Conservation (phyloP, 345 rosid genomes). For the Eucalyptus tenuipes region DNA sequence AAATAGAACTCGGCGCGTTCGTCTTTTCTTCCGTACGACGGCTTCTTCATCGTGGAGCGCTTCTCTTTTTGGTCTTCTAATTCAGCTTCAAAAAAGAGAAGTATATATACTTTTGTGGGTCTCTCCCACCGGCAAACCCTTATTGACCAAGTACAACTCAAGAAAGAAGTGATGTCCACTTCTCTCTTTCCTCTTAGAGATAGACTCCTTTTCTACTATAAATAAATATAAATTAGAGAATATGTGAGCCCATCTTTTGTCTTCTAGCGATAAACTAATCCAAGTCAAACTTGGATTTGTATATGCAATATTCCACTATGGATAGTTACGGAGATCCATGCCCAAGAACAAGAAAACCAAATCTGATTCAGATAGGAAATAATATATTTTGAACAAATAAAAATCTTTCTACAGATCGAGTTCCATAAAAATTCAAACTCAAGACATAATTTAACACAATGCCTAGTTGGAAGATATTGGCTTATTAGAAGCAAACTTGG, state of each 20-base stretch:
- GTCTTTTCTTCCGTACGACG: neutral
- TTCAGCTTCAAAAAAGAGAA: too few relatives aligned
- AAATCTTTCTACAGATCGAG: too few relatives aligned
- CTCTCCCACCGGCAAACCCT: neutral
- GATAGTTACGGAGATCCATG: neutral
- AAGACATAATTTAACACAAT: too few relatives aligned
- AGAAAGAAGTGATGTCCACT: neutral
- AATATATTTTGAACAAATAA: too few relatives aligned
- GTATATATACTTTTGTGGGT: neutral
- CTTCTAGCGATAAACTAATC: neutral
- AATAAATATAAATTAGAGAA: too few relatives aligned
- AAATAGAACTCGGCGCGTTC: too few relatives aligned
- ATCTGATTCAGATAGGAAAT: too few relatives aligned
- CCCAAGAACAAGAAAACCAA: neutral
- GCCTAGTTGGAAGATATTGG: too few relatives aligned
- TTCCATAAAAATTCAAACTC: neutral
- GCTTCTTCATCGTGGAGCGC: neutral
- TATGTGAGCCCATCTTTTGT: neutral
- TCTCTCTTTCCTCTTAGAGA: neutral
- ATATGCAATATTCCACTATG: neutral
- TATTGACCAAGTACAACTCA: neutral
- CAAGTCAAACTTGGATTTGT: neutral
- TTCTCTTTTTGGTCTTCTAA: too few relatives aligned
- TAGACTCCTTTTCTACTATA: neutral
- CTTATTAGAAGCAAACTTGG: too few relatives aligned